Percentiles rank a stretch among this genome's conserved stretches.
Evolutionary conservation across 345 rosid species (phyloP).

Genomic region (Acer yangbiense): DNA sequence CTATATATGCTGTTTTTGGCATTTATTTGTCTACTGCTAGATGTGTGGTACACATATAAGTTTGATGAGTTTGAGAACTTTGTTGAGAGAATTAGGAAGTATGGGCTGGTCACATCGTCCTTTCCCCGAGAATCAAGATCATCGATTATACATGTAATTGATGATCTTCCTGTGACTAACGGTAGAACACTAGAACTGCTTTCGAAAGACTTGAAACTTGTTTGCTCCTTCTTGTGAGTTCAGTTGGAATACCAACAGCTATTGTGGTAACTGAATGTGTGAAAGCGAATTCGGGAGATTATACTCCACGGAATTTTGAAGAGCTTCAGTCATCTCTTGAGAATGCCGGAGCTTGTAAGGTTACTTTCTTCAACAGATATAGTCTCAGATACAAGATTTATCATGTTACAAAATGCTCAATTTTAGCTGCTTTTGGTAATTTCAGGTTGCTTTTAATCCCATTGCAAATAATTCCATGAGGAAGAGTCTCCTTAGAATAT

Average conservation of each 20-base stretch:
- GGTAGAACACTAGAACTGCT: constrained; percentile 54
- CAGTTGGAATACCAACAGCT: constrained; percentile 69
- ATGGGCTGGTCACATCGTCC: constrained; percentile 59
- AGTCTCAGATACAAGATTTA: too few species aligned
- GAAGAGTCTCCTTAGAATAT: too few species aligned
- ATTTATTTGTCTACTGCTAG: constrained; percentile 40
- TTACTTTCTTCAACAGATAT: too few species aligned
- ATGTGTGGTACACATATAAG: constrained; percentile 13
- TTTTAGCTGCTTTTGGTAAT: too few species aligned
- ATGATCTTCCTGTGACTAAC: too few species aligned
- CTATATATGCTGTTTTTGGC: constrained; percentile 16
- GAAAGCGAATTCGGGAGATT: constrained; percentile 10
- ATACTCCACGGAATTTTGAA: too few species aligned
- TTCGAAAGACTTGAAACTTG: constrained; percentile 68
- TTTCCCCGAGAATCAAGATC: constrained; percentile 36
- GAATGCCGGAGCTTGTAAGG: too few species aligned
- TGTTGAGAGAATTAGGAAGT: constrained; percentile 73
- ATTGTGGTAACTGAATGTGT: constrained; percentile 63
- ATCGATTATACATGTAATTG: constrained; percentile 62
- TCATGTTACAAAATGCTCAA: too few species aligned
- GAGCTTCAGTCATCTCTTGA: too few species aligned
- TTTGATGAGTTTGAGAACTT: constrained; percentile 83
- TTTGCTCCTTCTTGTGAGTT: constrained; percentile 62
- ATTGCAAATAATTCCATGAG: too few species aligned
- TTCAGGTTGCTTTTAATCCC: too few species aligned